phyloP scores from a whole-genome alignment of 2,329 filamentous ascomycete genomes.

The Colletotrichum cereale region DNA sequence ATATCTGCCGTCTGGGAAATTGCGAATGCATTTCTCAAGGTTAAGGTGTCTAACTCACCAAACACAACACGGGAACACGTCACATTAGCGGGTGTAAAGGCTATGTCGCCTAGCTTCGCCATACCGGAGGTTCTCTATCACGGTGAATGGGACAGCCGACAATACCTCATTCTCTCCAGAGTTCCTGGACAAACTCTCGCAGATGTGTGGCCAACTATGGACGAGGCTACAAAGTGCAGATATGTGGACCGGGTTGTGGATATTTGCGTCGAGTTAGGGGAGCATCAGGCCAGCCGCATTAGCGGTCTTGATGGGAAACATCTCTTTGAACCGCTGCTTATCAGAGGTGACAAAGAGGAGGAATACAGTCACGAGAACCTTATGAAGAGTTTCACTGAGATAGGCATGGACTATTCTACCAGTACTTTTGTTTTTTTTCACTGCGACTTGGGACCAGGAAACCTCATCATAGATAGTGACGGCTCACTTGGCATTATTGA shows the following conservation, averaged over 20 bases:
- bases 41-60: slow-evolving; percentile 21
- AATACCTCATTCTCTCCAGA: slow-evolving; percentile 45
- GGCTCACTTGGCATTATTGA: slow-evolving; percentile 47
- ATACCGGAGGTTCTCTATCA: slow-evolving; percentile 42
- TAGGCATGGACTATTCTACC: slow-evolving; percentile 49
- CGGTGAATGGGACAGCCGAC: slow-evolving; percentile 42
- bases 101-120: slow-evolving; percentile 37
- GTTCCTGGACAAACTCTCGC: slow-evolving; percentile 46
- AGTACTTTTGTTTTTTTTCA: slow-evolving; percentile 48
- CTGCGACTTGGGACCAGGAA: slow-evolving; percentile 48
- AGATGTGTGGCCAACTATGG: slow-evolving; percentile 44
- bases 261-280: slow-evolving; percentile 35
- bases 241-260: slow-evolving; percentile 43
- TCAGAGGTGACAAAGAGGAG: slow-evolving; percentile 19
- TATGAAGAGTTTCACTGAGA: slow-evolving; percentile 27
- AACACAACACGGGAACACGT: slow-evolving; percentile 40
- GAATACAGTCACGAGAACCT: slow-evolving; percentile 16
- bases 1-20: slow-evolving; percentile 41
- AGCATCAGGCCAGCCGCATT: slow-evolving; percentile 8
- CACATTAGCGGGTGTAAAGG: slow-evolving; percentile 32
- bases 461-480: slow-evolving; percentile 45
- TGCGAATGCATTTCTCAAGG: slow-evolving; percentile 43
- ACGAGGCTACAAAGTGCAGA: slow-evolving; percentile 41
- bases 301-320: slow-evolving; percentile 39
- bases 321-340: slow-evolving; percentile 25